phyloP scores from a whole-genome alignment of 495 filamentous ascomycete genomes.

The Daldinia loculata region DNA sequence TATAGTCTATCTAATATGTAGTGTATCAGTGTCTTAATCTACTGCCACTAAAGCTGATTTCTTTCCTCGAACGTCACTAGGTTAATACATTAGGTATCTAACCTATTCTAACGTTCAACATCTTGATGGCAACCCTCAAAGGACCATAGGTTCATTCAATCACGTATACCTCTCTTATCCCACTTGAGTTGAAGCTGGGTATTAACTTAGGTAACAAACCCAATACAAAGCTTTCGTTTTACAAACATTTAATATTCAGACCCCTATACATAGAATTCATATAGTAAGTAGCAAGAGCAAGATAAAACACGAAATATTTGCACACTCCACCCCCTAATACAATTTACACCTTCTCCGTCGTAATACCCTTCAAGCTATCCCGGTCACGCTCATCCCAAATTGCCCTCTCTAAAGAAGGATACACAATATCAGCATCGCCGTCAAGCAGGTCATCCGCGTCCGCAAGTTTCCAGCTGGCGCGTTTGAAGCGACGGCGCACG shows the following conservation, averaged over 20 bases:
- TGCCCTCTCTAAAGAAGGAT: conserved; percentile 42
- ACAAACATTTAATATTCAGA: neutral
- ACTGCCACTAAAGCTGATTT: too few species aligned
- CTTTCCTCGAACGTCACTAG: too few species aligned
- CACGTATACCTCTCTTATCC: too few species aligned
- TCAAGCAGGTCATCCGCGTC: conserved; percentile 40
- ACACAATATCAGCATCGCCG: conserved; percentile 41
- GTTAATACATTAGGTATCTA: too few species aligned
- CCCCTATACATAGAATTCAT: neutral
- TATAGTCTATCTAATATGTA: neutral
- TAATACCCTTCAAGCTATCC: conserved; percentile 41
- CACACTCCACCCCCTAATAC: neutral
- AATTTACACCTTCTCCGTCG: conserved; percentile 37
- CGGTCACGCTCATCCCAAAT: conserved; percentile 45
- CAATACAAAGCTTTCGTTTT: neutral
- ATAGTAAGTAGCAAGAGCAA: neutral
- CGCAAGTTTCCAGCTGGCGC: conserved; percentile 44
- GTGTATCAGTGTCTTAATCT: neutral
- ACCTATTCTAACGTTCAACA: too few species aligned
- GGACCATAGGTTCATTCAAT: too few species aligned
- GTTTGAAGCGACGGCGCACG: conserved; percentile 43
- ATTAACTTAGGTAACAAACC: too few species aligned
- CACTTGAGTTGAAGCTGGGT: too few species aligned
- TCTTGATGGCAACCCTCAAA: too few species aligned
- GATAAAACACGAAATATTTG: neutral